These are phyloP conservation scores for Eucalyptus sp. DNA, from an alignment of 345 rosid species.

Conservation along the genomic window DNA sequence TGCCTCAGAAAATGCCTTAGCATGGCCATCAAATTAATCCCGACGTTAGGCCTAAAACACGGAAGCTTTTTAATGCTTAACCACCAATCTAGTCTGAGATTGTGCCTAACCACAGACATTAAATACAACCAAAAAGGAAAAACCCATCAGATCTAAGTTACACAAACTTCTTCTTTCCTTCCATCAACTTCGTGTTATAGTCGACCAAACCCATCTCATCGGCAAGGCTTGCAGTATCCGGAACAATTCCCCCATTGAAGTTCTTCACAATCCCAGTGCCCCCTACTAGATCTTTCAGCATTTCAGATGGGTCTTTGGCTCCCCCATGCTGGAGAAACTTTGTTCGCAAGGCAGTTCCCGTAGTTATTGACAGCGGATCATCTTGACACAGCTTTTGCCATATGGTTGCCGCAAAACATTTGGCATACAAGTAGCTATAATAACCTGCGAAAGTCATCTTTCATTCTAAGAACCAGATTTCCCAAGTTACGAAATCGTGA, in stretches of 20 bases:
- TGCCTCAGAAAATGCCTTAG: neutral
- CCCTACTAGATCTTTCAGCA: slow-evolving; percentile 47
- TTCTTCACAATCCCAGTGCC: slow-evolving; percentile 50
- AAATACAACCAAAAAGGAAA: neutral
- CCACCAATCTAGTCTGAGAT: neutral
- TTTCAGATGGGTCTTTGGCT: slow-evolving; percentile 68
- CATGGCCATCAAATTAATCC: neutral
- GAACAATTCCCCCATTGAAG: slow-evolving; percentile 47
- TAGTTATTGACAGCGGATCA: slow-evolving; percentile 67
- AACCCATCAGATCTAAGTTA: neutral
- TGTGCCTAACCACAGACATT: neutral
- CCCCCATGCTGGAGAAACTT: slow-evolving; percentile 78
- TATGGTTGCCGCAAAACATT: slow-evolving; percentile 79
- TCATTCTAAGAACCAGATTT: neutral
- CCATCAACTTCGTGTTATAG: neutral
- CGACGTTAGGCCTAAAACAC: neutral
- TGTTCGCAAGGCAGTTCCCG: slow-evolving; percentile 59
- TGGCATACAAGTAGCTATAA: slow-evolving; percentile 78
- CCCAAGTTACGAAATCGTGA: neutral
- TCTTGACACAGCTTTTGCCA: slow-evolving; percentile 77
- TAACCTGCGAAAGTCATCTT: slow-evolving; percentile 30
- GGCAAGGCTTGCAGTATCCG: slow-evolving; percentile 40
- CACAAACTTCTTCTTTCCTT: neutral
- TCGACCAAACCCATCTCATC: slow-evolving; percentile 27
- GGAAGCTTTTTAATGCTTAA: neutral